Evolutionary conservation across 768 basidiomycete genomes (phyloP).

Genomic region (Phylloporus sp.): DNA sequence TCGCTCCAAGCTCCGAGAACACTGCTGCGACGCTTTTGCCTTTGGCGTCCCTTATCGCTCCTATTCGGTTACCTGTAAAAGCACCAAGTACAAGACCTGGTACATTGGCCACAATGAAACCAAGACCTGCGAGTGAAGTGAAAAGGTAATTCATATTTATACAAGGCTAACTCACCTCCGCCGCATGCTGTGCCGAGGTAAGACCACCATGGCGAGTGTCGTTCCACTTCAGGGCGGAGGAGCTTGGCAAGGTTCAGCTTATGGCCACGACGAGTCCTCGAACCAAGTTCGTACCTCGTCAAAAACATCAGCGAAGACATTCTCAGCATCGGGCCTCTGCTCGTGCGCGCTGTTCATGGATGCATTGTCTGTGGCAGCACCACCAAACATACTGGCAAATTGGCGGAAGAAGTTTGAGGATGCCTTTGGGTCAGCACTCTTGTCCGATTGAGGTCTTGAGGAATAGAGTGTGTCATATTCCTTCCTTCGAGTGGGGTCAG

Average conservation of each 20-base stretch:
- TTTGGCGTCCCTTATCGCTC: constrained; percentile 90
- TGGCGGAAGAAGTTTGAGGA: constrained; percentile 72
- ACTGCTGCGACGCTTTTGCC: constrained; percentile 90
- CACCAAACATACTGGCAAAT: constrained; percentile 68
- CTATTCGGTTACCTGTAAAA: constrained; percentile 84
- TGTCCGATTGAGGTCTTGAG: constrained; percentile 47
- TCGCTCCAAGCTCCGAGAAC: constrained; percentile 67
- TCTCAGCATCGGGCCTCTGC: constrained; percentile 67
- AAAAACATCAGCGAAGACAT: constrained; percentile 85
- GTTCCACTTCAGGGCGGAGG: constrained; percentile 75
- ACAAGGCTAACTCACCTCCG: constrained; percentile 36
- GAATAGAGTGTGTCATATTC: constrained; percentile 70
- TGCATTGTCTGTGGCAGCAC: constrained; percentile 27
- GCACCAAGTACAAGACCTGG: constrained; percentile 86
- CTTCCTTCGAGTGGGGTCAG: constrained; percentile 63
- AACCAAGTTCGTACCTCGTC: constrained; percentile 62
- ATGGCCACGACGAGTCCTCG: background rate
- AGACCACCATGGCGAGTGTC: constrained; percentile 67
- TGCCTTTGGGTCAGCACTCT: constrained; percentile 57
- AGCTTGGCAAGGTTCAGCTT: constrained; percentile 40
- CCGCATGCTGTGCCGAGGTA: constrained; percentile 70
- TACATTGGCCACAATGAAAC: constrained; percentile 61
- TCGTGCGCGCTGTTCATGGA: constrained; percentile 31
- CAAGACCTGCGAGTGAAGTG: constrained; percentile 32
- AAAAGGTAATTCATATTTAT: constrained; percentile 25